A percentile compares a stretch with the other conserved stretches of the same genome.
These are phyloP conservation scores for Rutidosis leptorrhynchoides DNA, from an alignment of 129 eudicot genomes.

Conservation along the genomic window DNA sequence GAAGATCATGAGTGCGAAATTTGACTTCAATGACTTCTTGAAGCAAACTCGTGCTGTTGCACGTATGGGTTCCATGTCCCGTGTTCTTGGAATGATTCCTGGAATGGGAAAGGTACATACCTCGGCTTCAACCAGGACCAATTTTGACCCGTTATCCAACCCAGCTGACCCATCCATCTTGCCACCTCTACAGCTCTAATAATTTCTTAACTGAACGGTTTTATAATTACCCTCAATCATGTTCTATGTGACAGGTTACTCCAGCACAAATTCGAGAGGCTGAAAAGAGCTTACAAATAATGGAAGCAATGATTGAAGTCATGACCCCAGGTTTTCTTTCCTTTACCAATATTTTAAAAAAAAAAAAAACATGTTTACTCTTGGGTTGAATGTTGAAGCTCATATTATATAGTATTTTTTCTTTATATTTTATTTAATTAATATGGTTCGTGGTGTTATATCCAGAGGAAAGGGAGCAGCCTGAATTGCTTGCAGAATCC, in stretches of 20 bases:
- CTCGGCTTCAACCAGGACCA: neutral
- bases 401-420: neutral
- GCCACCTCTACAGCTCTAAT: neutral
- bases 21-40: conserved; percentile 91
- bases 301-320: conserved; percentile 93
- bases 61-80: conserved; percentile 92
- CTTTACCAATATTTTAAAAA: neutral
- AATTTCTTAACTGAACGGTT: neutral
- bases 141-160: neutral
- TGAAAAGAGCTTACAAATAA: conserved; percentile 74
- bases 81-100: conserved; percentile 98
- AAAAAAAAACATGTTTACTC: no score
- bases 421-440: neutral
- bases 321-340: conserved; percentile 80
- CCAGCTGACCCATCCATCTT: neutral
- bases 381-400: neutral
- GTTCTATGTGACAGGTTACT: conserved; percentile 48
- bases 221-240: conserved; percentile 2
- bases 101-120: conserved; percentile 89
- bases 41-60: conserved; percentile 96
- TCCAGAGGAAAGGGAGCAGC: conserved; percentile 96
- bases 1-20: conserved; percentile 91
- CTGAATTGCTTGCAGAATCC: conserved; percentile 92
- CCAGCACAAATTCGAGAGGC: conserved; percentile 99
- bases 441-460: neutral